phyloP scores from a whole-genome alignment of 306 rosid genomes.

The Citrullus amarus region DNA sequence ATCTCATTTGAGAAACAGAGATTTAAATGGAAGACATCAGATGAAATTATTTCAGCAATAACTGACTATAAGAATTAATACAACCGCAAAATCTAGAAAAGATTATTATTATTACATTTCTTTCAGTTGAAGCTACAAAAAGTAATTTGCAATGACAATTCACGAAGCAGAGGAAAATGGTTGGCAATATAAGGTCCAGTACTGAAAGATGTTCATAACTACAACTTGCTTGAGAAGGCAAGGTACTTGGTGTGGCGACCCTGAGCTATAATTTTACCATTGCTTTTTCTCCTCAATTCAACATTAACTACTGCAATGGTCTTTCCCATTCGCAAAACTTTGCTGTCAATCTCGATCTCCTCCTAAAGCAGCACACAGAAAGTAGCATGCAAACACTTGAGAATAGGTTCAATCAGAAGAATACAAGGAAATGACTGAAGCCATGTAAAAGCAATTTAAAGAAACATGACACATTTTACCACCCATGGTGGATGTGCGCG shows the following conservation, averaged over 20 bases:
- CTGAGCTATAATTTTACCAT: constrained; percentile 64
- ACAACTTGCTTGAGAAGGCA: constrained; percentile 40
- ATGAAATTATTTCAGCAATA: background rate
- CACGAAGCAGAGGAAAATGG: background rate
- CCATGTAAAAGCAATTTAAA: too few relatives aligned
- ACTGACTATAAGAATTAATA: background rate
- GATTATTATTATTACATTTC: background rate
- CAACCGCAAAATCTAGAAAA: background rate
- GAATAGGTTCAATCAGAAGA: background rate
- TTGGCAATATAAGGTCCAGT: background rate
- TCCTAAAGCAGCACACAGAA: constrained; percentile 27
- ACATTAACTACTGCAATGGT: constrained; percentile 48
- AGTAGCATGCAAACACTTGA: background rate
- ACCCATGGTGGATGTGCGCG: background rate
- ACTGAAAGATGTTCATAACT: background rate
- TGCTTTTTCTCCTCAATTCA: constrained; percentile 55
- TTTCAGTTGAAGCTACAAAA: background rate
- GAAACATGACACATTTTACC: background rate
- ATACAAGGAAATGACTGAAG: background rate
- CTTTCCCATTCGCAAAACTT: constrained; percentile 51
- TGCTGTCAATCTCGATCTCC: constrained; percentile 63
- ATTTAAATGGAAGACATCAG: background rate
- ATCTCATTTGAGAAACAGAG: background rate
- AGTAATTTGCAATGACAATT: background rate
- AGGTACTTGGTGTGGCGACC: constrained; percentile 78